Evolutionary conservation across 2,329 filamentous ascomycete species (phyloP).

Genomic region (Fusarium scirpi): DNA sequence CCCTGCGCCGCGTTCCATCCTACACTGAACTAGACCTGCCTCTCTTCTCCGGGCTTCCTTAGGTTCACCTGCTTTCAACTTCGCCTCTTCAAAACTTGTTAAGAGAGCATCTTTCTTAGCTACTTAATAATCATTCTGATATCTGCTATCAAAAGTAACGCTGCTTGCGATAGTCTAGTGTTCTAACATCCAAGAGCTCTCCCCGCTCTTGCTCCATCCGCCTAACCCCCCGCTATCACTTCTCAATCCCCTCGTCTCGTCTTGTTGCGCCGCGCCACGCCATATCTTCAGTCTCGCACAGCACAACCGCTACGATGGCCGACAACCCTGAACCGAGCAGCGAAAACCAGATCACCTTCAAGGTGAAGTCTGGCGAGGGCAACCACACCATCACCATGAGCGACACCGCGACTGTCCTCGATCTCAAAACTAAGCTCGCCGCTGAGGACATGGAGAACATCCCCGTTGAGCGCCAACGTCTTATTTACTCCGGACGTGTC

Average conservation of each 20-base stretch:
- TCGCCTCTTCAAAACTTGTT: constrained; percentile 15
- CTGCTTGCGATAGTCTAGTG: not conserved
- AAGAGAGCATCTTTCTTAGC: not conserved
- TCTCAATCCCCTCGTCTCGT: constrained; percentile 32
- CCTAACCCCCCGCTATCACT: constrained; percentile 21
- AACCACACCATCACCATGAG: constrained; percentile 86
- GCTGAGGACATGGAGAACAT: constrained; percentile 86
- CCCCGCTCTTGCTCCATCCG: constrained; percentile 15
- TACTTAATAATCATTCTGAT: not conserved
- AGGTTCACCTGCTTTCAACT: constrained; percentile 23
- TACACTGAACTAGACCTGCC: constrained; percentile 4
- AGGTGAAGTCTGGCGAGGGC: constrained; percentile 93
- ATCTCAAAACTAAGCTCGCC: constrained; percentile 91
- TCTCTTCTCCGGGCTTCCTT: constrained; percentile 7
- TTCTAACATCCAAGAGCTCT: constrained; percentile 2
- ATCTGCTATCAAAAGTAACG: not conserved
- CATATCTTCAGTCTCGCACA: constrained; percentile 18
- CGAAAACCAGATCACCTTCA: constrained; percentile 90
- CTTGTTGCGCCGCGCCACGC: constrained; percentile 34
- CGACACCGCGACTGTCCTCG: constrained; percentile 79
- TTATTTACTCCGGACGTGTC: constrained; percentile 97
- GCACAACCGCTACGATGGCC: constrained; percentile 63
- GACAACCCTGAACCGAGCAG: constrained; percentile 70
- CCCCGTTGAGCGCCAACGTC: constrained; percentile 86
- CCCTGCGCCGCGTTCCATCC: constrained; percentile 12